Conservation (phyloP, 2,329 filamentous ascomycete genomes). For the Fusarium continuum region DNA sequence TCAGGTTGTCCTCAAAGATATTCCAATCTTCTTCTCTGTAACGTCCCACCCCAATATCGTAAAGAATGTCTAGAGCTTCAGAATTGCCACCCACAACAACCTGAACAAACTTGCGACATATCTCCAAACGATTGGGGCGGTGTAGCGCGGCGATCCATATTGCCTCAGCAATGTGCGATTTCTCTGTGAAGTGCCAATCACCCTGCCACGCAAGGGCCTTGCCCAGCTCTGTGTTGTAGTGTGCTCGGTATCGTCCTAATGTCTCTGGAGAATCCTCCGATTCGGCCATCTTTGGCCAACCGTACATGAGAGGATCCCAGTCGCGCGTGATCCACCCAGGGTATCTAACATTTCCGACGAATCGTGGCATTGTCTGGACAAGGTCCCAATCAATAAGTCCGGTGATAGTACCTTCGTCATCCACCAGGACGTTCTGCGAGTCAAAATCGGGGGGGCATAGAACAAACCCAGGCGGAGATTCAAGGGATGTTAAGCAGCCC, state of each 20-base stretch:
- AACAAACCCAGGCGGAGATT: not conserved
- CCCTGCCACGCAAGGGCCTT: not conserved
- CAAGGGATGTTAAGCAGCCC: not conserved
- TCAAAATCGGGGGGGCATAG: not conserved
- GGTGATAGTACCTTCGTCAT: not conserved
- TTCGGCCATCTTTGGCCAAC: not conserved
- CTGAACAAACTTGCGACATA: not conserved
- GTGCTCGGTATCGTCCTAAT: not conserved
- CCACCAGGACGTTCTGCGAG: not conserved
- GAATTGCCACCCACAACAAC: not conserved
- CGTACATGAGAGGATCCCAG: slow-evolving; percentile 12
- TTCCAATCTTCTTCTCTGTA: not conserved
- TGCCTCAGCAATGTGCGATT: not conserved
- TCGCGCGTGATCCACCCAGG: not conserved
- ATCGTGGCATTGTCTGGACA: not conserved
- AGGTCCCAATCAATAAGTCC: not conserved
- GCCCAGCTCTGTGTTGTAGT: not conserved
- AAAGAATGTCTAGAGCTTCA: not conserved
- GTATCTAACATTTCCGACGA: not conserved
- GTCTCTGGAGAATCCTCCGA: not conserved
- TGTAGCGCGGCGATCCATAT: not conserved
- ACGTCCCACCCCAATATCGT: not conserved
- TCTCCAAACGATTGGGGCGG: not conserved
- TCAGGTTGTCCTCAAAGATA: not conserved
- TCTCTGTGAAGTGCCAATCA: not conserved